These are phyloP conservation scores for Penicillium tannophilum DNA, from an alignment of 495 filamentous ascomycete genomes.

Conservation along the genomic window DNA sequence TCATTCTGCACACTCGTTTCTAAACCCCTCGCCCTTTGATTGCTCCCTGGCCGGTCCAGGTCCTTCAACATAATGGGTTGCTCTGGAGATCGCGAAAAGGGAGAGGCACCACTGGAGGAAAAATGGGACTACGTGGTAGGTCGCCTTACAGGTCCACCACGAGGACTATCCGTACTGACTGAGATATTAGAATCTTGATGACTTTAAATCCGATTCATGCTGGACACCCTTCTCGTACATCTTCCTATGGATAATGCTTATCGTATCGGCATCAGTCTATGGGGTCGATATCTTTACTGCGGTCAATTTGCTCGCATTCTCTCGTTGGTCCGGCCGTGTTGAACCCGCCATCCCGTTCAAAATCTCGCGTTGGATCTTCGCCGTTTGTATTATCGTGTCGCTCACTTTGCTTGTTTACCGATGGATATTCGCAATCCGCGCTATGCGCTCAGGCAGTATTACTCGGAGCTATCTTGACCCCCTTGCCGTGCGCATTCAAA, in stretches of 20 bases:
- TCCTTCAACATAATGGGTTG: slow-evolving; percentile 64
- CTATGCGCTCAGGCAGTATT: slow-evolving; percentile 82
- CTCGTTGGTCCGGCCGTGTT: slow-evolving; percentile 67
- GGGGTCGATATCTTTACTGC: slow-evolving; percentile 90
- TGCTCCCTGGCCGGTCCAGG: slow-evolving; percentile 40
- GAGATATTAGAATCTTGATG: slow-evolving; percentile 73
- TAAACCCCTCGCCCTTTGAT: slow-evolving; percentile 11
- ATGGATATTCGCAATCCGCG: slow-evolving; percentile 72
- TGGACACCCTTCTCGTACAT: slow-evolving; percentile 77
- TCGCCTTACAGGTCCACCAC: slow-evolving; percentile 4
- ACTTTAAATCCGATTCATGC: slow-evolving; percentile 83
- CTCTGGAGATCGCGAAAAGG: slow-evolving; percentile 68
- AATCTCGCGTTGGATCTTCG: slow-evolving; percentile 87
- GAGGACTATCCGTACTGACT: slow-evolving; percentile 14
- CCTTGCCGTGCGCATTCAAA: slow-evolving; percentile 78
- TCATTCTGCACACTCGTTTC: slow-evolving; percentile 9
- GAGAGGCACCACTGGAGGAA: slow-evolving; percentile 72
- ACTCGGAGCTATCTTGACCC: slow-evolving; percentile 88
- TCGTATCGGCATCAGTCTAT: slow-evolving; percentile 83
- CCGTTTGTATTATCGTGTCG: slow-evolving; percentile 83
- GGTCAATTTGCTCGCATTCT: slow-evolving; percentile 83
- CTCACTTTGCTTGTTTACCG: slow-evolving; percentile 76
- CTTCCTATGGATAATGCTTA: slow-evolving; percentile 76
- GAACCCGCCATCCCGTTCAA: slow-evolving; percentile 67
- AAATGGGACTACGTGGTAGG: slow-evolving; percentile 95